Base-by-base conservation (phyloP, 805 yeast genomes). In the Candida ortonii region DNA sequence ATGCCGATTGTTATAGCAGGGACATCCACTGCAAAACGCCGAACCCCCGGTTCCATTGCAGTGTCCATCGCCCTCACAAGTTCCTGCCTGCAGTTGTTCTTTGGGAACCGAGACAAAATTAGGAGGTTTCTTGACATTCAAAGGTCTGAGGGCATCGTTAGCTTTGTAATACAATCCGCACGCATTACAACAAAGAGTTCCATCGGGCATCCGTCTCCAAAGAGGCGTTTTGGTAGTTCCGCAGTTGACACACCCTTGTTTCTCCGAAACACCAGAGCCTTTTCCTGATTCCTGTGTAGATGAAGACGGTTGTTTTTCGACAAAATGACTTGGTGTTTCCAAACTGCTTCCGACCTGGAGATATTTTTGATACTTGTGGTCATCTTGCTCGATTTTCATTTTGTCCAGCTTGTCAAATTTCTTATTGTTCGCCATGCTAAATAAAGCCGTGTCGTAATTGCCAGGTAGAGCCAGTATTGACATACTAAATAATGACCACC, bases 41-140 rank as follows among this genome's bases (percentile, higher is more conserved):
- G 87, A 61, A 1, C 95, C 95, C 5, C 95, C 95, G 3, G 89
- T 84, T 3, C 95, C 95, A 50, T 85, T 84, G 57, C 95, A 85
- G 39, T 78, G 70, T 5, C 95, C 88, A 45, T 78, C 80, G 2
- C 89, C 89, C 22, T 78, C 72, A 48, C 89, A 82, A 5, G 80
- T 67, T 2, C 87, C 88, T 3, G 39, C 37, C 12, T 46, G 46
- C 5, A 41, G 34, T 18, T 64, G 61, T n/a, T 45, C 53, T 24
- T 61, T 56, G 9, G 61, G 51, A n/a, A 74, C 50, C 4, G 67
- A 48, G 1, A 75, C 67, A 13, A 71, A 62, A 41, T 66, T 69
- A 4, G 79, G 78, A 1, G 79, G 77, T 30, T 79, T 64, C 48
- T 78, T 78, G 48, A 80, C 62, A 47, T 78, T 71, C 10, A 77